A percentile compares a stretch with the other conserved stretches of the same genome.
phyloP scores from a whole-genome alignment of 2,329 filamentous ascomycete species.

The Blastomyces gilchristii region DNA sequence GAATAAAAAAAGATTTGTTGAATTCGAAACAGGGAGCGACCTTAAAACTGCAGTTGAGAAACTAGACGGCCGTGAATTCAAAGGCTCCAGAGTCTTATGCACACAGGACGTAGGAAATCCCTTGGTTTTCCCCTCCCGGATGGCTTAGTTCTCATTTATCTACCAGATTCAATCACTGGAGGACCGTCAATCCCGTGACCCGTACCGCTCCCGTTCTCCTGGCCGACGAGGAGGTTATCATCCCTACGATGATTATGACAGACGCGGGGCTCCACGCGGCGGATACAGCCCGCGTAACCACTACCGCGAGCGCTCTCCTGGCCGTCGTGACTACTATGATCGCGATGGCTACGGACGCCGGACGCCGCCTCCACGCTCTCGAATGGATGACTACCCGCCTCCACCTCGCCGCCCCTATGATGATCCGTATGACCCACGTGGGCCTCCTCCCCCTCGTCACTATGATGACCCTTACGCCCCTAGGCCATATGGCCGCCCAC shows the following conservation, averaged over 20 bases:
- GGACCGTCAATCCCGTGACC: conserved; percentile 59
- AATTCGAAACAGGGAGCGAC: conserved; percentile 89
- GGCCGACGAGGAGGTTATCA: conserved; percentile 58
- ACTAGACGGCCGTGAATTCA: conserved; percentile 86
- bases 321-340: conserved; percentile 76
- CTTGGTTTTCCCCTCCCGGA: conserved; percentile 6
- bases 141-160: conserved; percentile 20
- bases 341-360: conserved; percentile 67
- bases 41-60: conserved; percentile 88
- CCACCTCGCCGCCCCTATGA: conserved; percentile 49
- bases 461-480: conserved; percentile 53
- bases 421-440: conserved; percentile 48
- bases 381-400: conserved; percentile 60
- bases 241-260: conserved; percentile 68
- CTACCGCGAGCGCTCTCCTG: conserved; percentile 77
- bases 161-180: conserved; percentile 56
- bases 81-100: conserved; percentile 77
- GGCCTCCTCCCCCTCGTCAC: conserved; percentile 43
- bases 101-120: conserved; percentile 63
- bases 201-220: conserved; percentile 71
- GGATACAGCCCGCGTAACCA: conserved; percentile 77
- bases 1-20: conserved; percentile 63
- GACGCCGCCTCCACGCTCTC: conserved; percentile 56
- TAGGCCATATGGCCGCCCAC: conserved; percentile 41
- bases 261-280: conserved; percentile 65